phyloP scores from a whole-genome alignment of 305 asterid genomes.

The Solanum hybrid region DNA sequence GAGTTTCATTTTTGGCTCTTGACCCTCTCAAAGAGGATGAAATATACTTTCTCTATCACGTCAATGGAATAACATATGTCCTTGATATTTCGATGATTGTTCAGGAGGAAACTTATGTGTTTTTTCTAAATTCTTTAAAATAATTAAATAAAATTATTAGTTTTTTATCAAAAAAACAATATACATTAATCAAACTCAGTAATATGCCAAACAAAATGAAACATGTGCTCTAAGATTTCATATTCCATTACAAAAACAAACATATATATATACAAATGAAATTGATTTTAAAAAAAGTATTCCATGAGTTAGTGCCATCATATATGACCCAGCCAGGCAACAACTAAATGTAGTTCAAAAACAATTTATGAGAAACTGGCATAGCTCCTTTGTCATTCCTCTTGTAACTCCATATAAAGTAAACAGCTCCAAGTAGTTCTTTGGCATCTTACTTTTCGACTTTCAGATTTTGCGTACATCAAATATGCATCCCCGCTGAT shows the following conservation, averaged over 20 bases:
- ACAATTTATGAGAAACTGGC: neutral
- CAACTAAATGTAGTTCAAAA: neutral
- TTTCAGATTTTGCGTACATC: neutral
- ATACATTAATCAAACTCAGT: neutral
- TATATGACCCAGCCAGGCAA: neutral
- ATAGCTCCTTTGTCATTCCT: neutral
- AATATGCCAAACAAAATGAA: neutral
- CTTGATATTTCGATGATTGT: neutral
- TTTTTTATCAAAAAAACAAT: too few relatives aligned
- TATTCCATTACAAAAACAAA: neutral
- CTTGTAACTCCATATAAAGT: neutral
- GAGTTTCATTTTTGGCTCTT: neutral
- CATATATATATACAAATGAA: neutral
- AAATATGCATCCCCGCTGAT: neutral
- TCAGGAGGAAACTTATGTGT: neutral
- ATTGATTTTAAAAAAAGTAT: neutral
- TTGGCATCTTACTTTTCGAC: neutral
- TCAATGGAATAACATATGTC: neutral
- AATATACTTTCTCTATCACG: neutral
- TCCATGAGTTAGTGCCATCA: neutral
- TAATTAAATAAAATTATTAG: too few relatives aligned
- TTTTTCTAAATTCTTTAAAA: too few relatives aligned
- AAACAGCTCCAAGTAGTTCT: neutral
- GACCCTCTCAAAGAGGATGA: neutral
- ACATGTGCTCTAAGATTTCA: neutral